Base-by-base conservation (phyloP, 176 grass and related monocot species). In the Canna indica region DNA sequence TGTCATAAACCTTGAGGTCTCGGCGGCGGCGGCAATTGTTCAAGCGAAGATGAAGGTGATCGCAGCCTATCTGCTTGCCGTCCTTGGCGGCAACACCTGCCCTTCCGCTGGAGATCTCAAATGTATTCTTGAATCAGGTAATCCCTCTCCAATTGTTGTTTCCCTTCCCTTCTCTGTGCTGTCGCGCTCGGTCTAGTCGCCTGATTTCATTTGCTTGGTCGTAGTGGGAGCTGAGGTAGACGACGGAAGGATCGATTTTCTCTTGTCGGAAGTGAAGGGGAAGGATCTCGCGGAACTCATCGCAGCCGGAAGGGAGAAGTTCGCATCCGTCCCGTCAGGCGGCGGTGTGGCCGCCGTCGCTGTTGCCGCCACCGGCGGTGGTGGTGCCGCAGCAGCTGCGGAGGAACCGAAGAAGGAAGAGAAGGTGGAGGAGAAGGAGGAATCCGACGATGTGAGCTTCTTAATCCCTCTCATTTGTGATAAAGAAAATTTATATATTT, bases 401-500 rank as follows among this genome's bases (percentile, higher is more conserved):
- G 66, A 22, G 36, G n/a, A 41, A 12, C 24, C 22, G 22, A 27
- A 41, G n/a, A 69, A 69, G 38, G 66, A 69, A 45, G 66, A 69
- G 36, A 69, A 69, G 66, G 39, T 27, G 8, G 66, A 69, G 39
- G 66, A 69, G 38, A 69, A 69, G 67, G 67, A 69, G 41, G 67
- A 69, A 45, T 69, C 39, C 5, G 66, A 69, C 13, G 66, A 69
- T 2, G 66, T 69, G 38, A 31, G 67, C 34, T 18, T 54, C 50
- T 54, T 24, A n/a, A 54, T 54, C 18, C 50, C 22, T 4, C 47
- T 16, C 18, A 38, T 38, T 38, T 38, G 4, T 38, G 5, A 10
- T 44, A 7, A 11, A 5, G 13, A 44, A 44, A 44, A 10, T n/a
- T n/a, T 8, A 11, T 44, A 7, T 44, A n/a, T n/a, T n/a, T 44